A percentile compares a stretch with the other conserved stretches of the same genome.
phyloP scores from a whole-genome alignment of 2,329 filamentous ascomycete genomes.

The Colletotrichum spinosum region DNA sequence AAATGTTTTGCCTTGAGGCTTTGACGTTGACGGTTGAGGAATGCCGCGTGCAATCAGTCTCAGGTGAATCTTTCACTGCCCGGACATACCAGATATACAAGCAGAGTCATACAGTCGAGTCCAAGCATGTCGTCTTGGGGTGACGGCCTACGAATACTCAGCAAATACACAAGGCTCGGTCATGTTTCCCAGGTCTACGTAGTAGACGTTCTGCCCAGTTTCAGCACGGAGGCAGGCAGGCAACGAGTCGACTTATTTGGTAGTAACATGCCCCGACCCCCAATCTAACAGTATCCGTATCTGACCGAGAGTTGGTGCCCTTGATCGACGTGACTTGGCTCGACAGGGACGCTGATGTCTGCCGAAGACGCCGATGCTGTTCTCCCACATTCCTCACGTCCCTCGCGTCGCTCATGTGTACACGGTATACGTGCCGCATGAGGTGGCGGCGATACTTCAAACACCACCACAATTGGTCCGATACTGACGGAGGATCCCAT shows the following conservation, averaged over 20 bases:
- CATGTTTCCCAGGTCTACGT: too few relatives aligned
- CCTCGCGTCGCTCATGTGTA: constrained; percentile 27
- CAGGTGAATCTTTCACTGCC: neutral
- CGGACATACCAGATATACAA: too few relatives aligned
- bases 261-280: constrained; percentile 6
- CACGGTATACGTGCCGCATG: too few relatives aligned
- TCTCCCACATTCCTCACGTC: constrained; percentile 29
- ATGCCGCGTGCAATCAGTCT: neutral
- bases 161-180: too few relatives aligned
- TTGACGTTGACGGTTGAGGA: constrained; percentile 15
- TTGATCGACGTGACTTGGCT: constrained; percentile 20
- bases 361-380: neutral
- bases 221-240: too few relatives aligned
- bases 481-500: neutral
- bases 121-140: too few relatives aligned
- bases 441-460: neutral
- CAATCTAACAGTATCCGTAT: neutral
- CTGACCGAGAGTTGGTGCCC: constrained; percentile 12
- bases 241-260: too few relatives aligned
- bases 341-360: constrained; percentile 12
- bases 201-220: too few relatives aligned
- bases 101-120: too few relatives aligned
- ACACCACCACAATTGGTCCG: constrained; percentile 1
- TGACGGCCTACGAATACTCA: too few relatives aligned
- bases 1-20: constrained; percentile 30